Conservation (phyloP, 208 protist genomes). For the Acanthamoeba castellanii region DNA sequence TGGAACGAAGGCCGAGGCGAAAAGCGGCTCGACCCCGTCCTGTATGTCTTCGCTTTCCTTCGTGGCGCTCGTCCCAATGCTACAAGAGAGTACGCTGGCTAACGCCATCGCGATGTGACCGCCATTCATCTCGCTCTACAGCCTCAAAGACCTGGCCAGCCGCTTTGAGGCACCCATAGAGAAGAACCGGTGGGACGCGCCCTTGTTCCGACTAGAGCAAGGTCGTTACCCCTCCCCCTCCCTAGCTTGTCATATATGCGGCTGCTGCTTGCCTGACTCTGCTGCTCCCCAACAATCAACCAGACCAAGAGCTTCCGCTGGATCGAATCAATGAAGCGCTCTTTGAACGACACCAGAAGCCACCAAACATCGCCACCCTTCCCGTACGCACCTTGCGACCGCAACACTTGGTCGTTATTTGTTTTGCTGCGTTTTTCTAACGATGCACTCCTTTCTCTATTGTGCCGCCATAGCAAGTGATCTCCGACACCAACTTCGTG, state of each 20-base stretch:
- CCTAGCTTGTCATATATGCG: too few relatives aligned
- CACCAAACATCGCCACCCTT: constrained; percentile 74
- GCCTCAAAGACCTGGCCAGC: constrained; percentile 71
- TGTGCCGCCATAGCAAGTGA: constrained; percentile 55
- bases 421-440: background rate
- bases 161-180: constrained; percentile 83
- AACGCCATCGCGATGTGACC: too few relatives aligned
- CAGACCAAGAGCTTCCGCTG: constrained; percentile 6
- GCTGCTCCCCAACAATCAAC: background rate
- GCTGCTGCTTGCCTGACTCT: too few relatives aligned
- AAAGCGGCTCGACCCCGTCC: background rate
- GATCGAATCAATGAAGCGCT: constrained; percentile 12
- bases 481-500: constrained; percentile 81
- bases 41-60: background rate
- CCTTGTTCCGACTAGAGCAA: constrained; percentile 81
- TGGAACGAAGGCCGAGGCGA: constrained; percentile 80
- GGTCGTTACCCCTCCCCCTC: background rate
- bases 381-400: background rate
- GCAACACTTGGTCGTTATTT: background rate
- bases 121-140: background rate
- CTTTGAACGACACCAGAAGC: constrained; percentile 35
- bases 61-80: constrained; percentile 22
- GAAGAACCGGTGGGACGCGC: constrained; percentile 85
- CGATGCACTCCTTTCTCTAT: background rate
- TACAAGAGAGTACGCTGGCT: too few relatives aligned